These are phyloP conservation scores for Themeda triandra DNA, from an alignment of 176 grass and related monocot species.

Conservation along the genomic window DNA sequence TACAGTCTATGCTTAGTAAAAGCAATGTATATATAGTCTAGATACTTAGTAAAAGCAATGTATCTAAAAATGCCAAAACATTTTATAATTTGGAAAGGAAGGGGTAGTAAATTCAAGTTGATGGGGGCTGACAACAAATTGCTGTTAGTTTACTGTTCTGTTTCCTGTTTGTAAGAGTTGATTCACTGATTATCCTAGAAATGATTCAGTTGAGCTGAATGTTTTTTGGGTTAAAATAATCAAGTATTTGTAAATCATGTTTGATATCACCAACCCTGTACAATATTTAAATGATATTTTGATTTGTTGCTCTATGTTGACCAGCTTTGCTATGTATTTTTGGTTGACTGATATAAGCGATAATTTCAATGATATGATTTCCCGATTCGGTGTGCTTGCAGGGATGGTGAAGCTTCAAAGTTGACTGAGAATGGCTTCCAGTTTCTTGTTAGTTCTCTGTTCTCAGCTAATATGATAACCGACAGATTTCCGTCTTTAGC, in stretches of 20 bases:
- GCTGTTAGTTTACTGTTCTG: constrained; percentile 6
- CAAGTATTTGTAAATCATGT: constrained; percentile 4
- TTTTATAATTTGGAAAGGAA: background rate
- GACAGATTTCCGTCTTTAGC: constrained; percentile 15
- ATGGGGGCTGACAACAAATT: background rate
- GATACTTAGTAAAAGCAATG: too few relatives aligned
- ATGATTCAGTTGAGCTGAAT: background rate
- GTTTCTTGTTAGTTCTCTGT: constrained; percentile 56
- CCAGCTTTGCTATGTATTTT: background rate
- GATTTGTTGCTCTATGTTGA: background rate
- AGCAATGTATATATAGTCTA: too few relatives aligned
- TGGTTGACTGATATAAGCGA: constrained; percentile 1
- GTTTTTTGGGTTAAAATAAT: background rate
- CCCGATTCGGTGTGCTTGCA: constrained; percentile 43
- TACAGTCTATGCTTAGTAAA: too few relatives aligned
- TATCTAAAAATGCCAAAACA: too few relatives aligned
- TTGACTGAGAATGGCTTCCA: constrained; percentile 98
- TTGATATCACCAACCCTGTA: background rate
- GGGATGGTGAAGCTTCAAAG: constrained; percentile 80
- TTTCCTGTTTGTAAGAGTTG: background rate
- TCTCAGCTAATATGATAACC: constrained; percentile 28
- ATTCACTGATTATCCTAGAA: background rate
- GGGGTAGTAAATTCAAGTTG: constrained; percentile 8
- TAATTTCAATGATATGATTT: background rate
- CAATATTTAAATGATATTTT: background rate